Percentiles rank a stretch among this genome's conserved stretches.
phyloP scores from a whole-genome alignment of 345 rosid species.

The Citrus trifoliata region DNA sequence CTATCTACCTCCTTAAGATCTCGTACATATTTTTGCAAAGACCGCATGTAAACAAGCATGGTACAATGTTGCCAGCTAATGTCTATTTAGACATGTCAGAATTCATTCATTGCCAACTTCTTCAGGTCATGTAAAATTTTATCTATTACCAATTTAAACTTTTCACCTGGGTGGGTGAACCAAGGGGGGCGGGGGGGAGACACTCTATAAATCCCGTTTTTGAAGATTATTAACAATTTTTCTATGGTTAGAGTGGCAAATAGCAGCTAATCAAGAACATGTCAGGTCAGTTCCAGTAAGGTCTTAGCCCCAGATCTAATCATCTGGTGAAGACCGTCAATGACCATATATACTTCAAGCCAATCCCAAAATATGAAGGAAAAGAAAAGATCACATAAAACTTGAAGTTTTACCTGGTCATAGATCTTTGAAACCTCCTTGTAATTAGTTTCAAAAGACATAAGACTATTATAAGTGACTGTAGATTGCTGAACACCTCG shows the following conservation, averaged over 20 bases:
- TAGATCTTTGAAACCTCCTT: conserved; percentile 97
- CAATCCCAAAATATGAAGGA: background rate
- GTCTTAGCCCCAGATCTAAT: background rate
- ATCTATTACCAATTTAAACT: background rate
- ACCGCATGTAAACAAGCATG: background rate
- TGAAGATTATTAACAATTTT: background rate
- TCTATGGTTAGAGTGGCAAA: background rate
- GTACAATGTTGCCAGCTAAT: background rate
- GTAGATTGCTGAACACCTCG: conserved; percentile 70
- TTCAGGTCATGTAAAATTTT: background rate
- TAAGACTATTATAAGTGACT: conserved; percentile 83
- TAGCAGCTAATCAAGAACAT: background rate
- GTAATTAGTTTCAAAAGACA: conserved; percentile 85
- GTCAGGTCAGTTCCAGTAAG: background rate
- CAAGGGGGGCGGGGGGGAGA: rapidly evolving
- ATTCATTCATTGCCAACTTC: background rate
- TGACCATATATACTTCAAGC: background rate
- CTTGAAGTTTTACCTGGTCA: conserved; percentile 61
- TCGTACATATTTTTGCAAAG: background rate
- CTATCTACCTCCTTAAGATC: background rate
- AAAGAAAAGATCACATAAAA: background rate
- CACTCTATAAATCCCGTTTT: background rate
- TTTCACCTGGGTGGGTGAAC: background rate
- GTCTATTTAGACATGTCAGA: background rate
- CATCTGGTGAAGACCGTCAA: background rate